Conservation (phyloP, 139 green algal species). For the Chlorella sp. region DNA sequence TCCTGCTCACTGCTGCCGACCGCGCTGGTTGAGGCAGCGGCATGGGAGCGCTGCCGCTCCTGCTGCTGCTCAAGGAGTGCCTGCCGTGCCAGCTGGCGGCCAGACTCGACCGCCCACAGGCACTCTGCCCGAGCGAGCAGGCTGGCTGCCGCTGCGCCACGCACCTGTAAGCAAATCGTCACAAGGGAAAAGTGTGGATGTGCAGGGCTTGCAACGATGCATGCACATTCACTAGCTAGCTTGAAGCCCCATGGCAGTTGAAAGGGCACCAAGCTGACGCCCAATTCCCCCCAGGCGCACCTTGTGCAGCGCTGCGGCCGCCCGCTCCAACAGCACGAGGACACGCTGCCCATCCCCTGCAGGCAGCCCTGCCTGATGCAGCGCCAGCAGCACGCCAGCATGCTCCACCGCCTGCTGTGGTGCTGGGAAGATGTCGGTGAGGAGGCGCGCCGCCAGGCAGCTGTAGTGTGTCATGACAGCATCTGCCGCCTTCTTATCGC, state of each 20-base stretch:
- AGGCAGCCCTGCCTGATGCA: not conserved
- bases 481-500: too few relatives aligned
- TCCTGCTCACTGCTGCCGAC: slow-evolving; percentile 1
- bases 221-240: not conserved
- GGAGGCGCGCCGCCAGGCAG: not conserved
- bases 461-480: not conserved
- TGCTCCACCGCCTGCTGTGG: slow-evolving; percentile 1
- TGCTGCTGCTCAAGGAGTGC: slow-evolving; percentile 33
- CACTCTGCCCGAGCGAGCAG: not conserved
- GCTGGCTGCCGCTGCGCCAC: not conserved
- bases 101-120: not conserved
- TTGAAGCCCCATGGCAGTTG: not conserved
- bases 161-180: not conserved
- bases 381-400: slow-evolving; percentile 26
- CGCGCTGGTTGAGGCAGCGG: slow-evolving; percentile 19
- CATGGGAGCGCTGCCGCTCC: slow-evolving; percentile 31
- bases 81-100: not conserved
- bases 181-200: not conserved
- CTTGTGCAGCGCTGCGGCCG: not conserved
- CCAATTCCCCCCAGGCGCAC: not conserved
- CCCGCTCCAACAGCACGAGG: not conserved
- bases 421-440: not conserved
- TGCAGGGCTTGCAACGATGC: not conserved
- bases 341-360: not conserved
- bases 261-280: not conserved